Conservation (phyloP, 495 filamentous ascomycete species). For the Penicillium steckii region DNA sequence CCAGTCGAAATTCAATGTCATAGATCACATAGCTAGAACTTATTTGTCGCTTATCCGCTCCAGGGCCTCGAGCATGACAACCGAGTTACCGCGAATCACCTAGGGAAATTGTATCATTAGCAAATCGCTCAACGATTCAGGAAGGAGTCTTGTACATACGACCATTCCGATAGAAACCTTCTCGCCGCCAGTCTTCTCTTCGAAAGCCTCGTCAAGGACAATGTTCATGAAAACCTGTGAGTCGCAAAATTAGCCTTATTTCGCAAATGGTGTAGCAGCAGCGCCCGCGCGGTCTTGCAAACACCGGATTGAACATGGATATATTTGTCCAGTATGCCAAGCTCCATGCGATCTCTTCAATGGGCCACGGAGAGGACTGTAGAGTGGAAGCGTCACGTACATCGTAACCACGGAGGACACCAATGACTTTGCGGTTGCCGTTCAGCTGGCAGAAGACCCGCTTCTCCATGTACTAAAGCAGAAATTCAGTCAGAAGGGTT, state of each 20-base stretch:
- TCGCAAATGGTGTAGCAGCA: neutral
- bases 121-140: neutral
- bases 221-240: conserved; percentile 97
- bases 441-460: conserved; percentile 96
- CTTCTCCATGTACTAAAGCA: conserved; percentile 95
- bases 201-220: conserved; percentile 95
- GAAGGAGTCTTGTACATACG: conserved; percentile 48
- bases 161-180: conserved; percentile 92
- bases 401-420: conserved; percentile 92
- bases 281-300: neutral
- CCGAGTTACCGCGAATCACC: conserved; percentile 90
- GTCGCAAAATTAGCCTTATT: conserved; percentile 6
- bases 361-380: neutral
- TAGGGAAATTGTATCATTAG: conserved; percentile 8
- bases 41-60: conserved; percentile 59
- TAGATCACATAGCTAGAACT: conserved; percentile 16
- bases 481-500: conserved; percentile 12
- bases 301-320: neutral
- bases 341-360: neutral
- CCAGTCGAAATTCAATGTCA: conserved; percentile 18
- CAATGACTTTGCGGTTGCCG: conserved; percentile 95
- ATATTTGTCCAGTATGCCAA: neutral
- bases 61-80: conserved; percentile 87
- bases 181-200: conserved; percentile 90
- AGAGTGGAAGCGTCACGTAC: conserved; percentile 50